Conservation (phyloP, 495 filamentous ascomycete species). For the Aspergillus funiculosus region DNA sequence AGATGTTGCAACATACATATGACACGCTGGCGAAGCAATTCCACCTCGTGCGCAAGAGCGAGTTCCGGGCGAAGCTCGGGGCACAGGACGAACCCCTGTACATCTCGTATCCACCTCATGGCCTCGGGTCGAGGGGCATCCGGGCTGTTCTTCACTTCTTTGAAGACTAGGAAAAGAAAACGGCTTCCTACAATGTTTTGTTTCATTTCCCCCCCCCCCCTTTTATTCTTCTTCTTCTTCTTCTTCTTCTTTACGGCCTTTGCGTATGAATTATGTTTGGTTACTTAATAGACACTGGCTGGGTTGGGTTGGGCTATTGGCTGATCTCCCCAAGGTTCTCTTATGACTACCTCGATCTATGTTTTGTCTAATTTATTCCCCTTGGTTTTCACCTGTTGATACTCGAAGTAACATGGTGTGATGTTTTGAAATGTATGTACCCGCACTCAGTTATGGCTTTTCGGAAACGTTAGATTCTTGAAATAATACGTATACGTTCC, state of each 20-base stretch:
- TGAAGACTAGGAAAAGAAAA: slow-evolving; percentile 52
- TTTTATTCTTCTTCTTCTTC: neutral
- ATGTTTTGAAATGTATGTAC: too few species aligned
- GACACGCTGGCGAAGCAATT: slow-evolving; percentile 70
- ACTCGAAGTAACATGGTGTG: too few species aligned
- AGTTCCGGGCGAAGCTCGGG: slow-evolving; percentile 82
- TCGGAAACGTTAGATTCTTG: too few species aligned
- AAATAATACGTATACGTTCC: too few species aligned
- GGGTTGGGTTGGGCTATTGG: neutral
- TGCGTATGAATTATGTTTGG: neutral
- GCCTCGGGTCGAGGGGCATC: slow-evolving; percentile 67
- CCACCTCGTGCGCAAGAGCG: slow-evolving; percentile 72
- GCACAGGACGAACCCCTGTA: slow-evolving; percentile 70
- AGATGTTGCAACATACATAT: slow-evolving; percentile 70
- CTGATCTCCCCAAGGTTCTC: neutral
- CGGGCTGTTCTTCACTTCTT: slow-evolving; percentile 78
- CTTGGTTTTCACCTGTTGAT: too few species aligned
- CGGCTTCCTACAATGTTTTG: slow-evolving; percentile 4
- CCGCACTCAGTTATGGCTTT: too few species aligned
- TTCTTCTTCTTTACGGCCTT: neutral
- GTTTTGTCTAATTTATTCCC: slow-evolving; percentile 6
- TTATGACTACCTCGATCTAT: neutral
- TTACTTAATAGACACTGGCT: too few species aligned
- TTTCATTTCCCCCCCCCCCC: neutral
- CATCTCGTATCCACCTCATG: slow-evolving; percentile 75